phyloP scores from a whole-genome alignment of 257 asterid species.

The Gentiana straminea region DNA sequence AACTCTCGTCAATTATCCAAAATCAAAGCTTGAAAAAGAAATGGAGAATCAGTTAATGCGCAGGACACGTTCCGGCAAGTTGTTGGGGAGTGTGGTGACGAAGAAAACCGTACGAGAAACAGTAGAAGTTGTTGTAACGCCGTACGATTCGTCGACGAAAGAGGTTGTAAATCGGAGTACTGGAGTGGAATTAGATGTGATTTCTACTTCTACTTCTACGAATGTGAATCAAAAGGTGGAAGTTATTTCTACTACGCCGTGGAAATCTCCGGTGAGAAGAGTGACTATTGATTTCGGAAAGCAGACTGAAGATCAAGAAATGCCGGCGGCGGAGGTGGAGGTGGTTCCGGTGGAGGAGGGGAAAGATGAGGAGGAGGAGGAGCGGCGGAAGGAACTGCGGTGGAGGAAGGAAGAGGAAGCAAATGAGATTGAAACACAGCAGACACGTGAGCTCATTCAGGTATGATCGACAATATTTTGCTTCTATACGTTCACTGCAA shows the following conservation, averaged over 20 bases:
- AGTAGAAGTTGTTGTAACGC: slow-evolving; percentile 33
- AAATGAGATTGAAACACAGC: too few relatives aligned
- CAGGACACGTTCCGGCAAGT: slow-evolving; percentile 29
- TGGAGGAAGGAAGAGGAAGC: too few relatives aligned
- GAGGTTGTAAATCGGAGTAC: background rate
- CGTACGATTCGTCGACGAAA: background rate
- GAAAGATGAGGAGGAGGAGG: too few relatives aligned
- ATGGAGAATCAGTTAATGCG: slow-evolving; percentile 37
- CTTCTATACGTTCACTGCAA: too few relatives aligned
- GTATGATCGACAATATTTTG: too few relatives aligned
- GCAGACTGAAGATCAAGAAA: too few relatives aligned
- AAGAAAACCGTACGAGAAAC: slow-evolving; percentile 58
- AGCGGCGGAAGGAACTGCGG: too few relatives aligned
- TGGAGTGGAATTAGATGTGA: background rate
- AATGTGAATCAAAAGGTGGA: slow-evolving; percentile 24
- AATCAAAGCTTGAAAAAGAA: background rate
- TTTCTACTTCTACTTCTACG: slow-evolving; percentile 22
- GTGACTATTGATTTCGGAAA: too few relatives aligned
- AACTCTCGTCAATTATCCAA: too few relatives aligned
- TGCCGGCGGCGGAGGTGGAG: too few relatives aligned
- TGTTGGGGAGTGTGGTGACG: slow-evolving; percentile 36
- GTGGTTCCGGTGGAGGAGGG: too few relatives aligned
- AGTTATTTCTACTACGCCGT: slow-evolving; percentile 16
- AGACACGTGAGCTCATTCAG: too few relatives aligned
- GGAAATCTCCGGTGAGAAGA: slow-evolving; percentile 5